Conservation (phyloP, 495 filamentous ascomycete genomes). For the Podospora sp. region DNA sequence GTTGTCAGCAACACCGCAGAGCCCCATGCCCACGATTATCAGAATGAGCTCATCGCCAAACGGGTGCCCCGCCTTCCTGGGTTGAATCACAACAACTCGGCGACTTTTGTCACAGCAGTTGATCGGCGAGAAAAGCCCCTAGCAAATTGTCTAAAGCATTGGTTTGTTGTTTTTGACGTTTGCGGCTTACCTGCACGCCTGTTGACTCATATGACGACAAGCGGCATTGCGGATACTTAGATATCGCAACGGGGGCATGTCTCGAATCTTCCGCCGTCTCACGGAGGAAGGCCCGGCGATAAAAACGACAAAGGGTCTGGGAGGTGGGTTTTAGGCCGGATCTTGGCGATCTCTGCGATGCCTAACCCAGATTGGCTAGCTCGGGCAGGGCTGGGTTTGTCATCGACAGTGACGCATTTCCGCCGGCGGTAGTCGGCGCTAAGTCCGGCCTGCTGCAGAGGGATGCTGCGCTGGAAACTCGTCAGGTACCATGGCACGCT, state of each 20-base stretch:
- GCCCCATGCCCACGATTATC: background rate
- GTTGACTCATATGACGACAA: conserved; percentile 5
- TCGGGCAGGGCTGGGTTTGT: conserved; percentile 1
- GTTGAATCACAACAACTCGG: background rate
- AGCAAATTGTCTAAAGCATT: background rate
- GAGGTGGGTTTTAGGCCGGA: background rate
- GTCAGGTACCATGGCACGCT: background rate
- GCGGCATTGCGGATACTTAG: background rate
- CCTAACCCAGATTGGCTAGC: background rate
- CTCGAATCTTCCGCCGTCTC: background rate
- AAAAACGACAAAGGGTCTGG: background rate
- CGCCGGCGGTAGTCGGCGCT: background rate
- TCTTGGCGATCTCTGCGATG: background rate
- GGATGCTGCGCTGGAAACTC: background rate
- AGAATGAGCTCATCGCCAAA: background rate
- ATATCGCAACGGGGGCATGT: background rate
- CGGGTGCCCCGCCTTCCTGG: background rate
- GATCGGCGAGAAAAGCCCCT: background rate
- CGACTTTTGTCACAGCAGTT: background rate
- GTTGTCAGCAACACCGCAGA: too few relatives aligned
- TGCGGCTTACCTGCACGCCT: background rate
- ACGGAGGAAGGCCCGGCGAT: background rate
- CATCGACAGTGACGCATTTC: background rate
- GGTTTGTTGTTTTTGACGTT: background rate
- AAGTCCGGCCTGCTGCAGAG: background rate